Base-by-base conservation (phyloP, 257 asterid species). In the Handroanthus guayacan region DNA sequence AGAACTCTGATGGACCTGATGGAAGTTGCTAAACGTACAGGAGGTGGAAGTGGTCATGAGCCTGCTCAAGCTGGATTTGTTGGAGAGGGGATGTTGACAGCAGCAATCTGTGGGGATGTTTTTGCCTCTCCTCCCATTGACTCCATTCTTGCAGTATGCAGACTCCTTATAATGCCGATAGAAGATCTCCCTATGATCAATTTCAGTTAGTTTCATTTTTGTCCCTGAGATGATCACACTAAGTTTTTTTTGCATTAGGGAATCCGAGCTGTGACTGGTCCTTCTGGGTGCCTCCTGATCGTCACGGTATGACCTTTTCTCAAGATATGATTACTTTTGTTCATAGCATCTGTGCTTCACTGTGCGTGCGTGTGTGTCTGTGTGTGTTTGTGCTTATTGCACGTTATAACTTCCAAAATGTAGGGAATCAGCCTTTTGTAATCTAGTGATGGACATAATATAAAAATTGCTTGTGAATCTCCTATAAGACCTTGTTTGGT, bases 21-120 rank as follows among this genome's bases (percentile, higher is more conserved):
- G 56, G 43, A 75, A 67, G 54, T 72, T 76, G 51, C 66, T 77
- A 11, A 74, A 52, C 72, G 73, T 52, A 69, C 89, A 95, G 99
- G 99, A 74, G 99, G 98, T 75, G 99, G 99, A 82, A 95, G 98
- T 82, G 99, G 99, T 68, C 99, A 95, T 18, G 99, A 95, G 87
- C 99, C 99, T 74, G 95, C 97, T 77, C 95, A 93, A 82, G 99
- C 97, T 75, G 99, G 99, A 84, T 95, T 86, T 88, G 98, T 95
- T 69, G 99, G 99, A 84, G 97, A 95, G 84, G 99, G 99, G 75
- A 95, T 95, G 99, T 89, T 95, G 84, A 95, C 99, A 47, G 98
- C 99, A 67, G 98, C 99, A 68, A 86, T 95, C 71, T 95, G 99
- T 76, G 99, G 99, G 79, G 98, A 95, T 83, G 91, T 95, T 82